Evolutionary conservation across 2,329 filamentous ascomycete genomes (phyloP), one percentile per base, ranked within the genome.

Genomic region (Scedosporium minutisporum): DNA sequence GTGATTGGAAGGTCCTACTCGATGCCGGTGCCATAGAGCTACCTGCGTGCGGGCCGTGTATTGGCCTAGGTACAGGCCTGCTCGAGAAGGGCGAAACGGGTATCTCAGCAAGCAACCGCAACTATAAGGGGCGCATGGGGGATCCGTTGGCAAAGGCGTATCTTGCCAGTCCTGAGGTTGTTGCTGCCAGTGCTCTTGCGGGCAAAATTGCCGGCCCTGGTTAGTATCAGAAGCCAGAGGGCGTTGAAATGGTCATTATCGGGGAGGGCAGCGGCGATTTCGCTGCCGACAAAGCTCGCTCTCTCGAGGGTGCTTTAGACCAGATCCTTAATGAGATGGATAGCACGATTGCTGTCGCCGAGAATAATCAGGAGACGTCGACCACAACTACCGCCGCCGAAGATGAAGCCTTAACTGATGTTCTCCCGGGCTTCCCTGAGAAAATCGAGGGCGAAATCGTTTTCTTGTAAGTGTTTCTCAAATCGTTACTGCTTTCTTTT

Each of bases 81-180:
- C 81, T 96, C 0, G 87, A 97, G 72, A 82, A 84, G 1, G 91
- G 90, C n/a, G 92, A 97, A 76, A 86, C 92, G 9, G 92, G 92
- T 23, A 93, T 97, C 67, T 87, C 82, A 65, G 90, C 91, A 0
- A 87, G 82, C 60, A 97, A 97, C 78, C 82, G 93, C 10, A 96
- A 96, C 74, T 97, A 93, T 80, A 92, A 93, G 74, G 93, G 92
- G 0, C 85, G 93, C 2, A 96, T 97, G 90, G 93, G 93, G 3
- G 87, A 83, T 14, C 86, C 29, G 29, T 33, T 33, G 83, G 2
- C 85, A 90, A 4, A 90, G 69, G 91, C 91, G 0, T 97, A 96
- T 72, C 86, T 97, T 0, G 89, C 88, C 5, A 93, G 89, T 67
- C 93, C 95, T 0, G 93, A 97, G 70, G 87, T 96, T 2, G 93